phyloP scores from a whole-genome alignment of 768 basidiomycete species.

The Lyophyllum decastes region DNA sequence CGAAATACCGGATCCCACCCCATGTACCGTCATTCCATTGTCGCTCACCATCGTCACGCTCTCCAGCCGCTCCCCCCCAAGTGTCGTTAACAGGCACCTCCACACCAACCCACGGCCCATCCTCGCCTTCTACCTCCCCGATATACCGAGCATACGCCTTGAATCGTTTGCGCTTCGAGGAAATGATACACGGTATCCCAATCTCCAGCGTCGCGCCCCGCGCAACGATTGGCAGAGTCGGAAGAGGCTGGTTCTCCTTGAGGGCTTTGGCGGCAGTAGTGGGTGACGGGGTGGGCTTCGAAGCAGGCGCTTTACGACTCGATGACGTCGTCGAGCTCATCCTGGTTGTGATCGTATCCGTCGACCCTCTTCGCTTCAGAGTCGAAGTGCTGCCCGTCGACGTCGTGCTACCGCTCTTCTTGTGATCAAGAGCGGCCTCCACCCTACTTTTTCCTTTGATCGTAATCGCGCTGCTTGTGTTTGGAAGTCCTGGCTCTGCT shows the following conservation, averaged over 20 bases:
- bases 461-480: slow-evolving; percentile 24
- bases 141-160: slow-evolving; percentile 88
- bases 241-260: slow-evolving; percentile 20
- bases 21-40: slow-evolving; percentile 86
- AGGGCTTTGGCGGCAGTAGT: slow-evolving; percentile 16
- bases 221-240: slow-evolving; percentile 24
- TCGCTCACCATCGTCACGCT: slow-evolving; percentile 48
- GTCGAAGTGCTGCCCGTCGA: slow-evolving; percentile 45
- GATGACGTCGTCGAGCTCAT: slow-evolving; percentile 13
- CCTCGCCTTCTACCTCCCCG: slow-evolving; percentile 80
- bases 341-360: slow-evolving; percentile 45
- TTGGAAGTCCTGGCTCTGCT: slow-evolving; percentile 13
- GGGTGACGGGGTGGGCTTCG: slow-evolving; percentile 4
- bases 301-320: not conserved
- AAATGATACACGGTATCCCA: slow-evolving; percentile 89
- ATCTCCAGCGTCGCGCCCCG: slow-evolving; percentile 78
- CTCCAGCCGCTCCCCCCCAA: slow-evolving; percentile 23
- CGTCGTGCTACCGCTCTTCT: slow-evolving; percentile 44
- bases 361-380: slow-evolving; percentile 40
- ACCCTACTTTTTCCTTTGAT: slow-evolving; percentile 23
- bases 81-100: slow-evolving; percentile 70
- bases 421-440: slow-evolving; percentile 36
- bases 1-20: slow-evolving; percentile 84
- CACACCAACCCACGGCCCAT: slow-evolving; percentile 88
- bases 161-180: slow-evolving; percentile 80